A percentile compares a stretch with the other conserved stretches of the same genome.
These are phyloP conservation scores for Cercospora beticola DNA, from an alignment of 2,329 filamentous ascomycete genomes.

Conservation along the genomic window DNA sequence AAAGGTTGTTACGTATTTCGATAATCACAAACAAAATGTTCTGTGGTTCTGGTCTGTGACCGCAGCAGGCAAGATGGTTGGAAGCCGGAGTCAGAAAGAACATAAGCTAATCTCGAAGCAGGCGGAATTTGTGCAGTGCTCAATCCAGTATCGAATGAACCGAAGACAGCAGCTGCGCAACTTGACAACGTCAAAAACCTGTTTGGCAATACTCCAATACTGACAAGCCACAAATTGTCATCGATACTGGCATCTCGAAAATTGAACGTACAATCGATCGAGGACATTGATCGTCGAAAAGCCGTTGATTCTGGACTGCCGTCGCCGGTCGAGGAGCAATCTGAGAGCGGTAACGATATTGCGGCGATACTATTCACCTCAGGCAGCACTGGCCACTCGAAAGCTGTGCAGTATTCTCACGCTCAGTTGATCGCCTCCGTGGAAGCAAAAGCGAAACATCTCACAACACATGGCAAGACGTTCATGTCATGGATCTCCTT, in stretches of 20 bases:
- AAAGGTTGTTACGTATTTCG: constrained; percentile 36
- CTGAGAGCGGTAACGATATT: constrained; percentile 1
- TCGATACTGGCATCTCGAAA: constrained; percentile 16
- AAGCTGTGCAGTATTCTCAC: constrained; percentile 27
- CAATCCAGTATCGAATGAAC: constrained; percentile 26
- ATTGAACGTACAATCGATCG: constrained; percentile 20
- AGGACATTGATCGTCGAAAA: constrained; percentile 13
- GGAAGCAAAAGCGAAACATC: constrained; percentile 16
- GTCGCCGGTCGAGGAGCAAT: constrained; percentile 4
- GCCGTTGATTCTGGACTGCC: constrained; percentile 10
- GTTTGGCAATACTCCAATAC: constrained; percentile 16
- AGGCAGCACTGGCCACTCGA: constrained; percentile 27
- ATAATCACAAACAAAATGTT: constrained; percentile 41
- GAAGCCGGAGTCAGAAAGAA: background rate
- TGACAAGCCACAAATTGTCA: constrained; percentile 21
- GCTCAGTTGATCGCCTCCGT: constrained; percentile 22
- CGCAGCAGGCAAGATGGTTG: constrained; percentile 26
- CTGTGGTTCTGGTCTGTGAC: constrained; percentile 46
- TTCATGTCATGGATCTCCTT: constrained; percentile 37
- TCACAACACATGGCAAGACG: constrained; percentile 14
- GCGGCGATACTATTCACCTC: constrained; percentile 29
- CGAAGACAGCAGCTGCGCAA: constrained; percentile 27
- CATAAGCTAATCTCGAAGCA: background rate
- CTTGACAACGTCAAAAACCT: constrained; percentile 23
- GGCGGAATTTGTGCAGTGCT: constrained; percentile 30